These are phyloP conservation scores for Epichloe brachyelytri DNA, from an alignment of 2,329 filamentous ascomycete genomes.

Conservation along the genomic window DNA sequence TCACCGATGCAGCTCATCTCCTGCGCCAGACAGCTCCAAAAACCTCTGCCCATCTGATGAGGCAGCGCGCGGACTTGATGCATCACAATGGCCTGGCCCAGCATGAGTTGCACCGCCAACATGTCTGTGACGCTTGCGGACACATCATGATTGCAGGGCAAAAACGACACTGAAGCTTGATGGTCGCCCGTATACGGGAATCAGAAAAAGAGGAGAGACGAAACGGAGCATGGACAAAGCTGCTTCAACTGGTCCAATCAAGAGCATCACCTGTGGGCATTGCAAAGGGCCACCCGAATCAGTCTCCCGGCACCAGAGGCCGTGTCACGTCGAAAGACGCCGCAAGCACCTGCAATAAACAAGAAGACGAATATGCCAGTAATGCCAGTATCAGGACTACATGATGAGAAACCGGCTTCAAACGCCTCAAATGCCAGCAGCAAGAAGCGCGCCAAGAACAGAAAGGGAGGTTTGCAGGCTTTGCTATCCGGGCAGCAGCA, in stretches of 20 bases:
- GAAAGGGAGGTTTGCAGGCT: slow-evolving; percentile 54
- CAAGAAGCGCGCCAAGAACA: slow-evolving; percentile 51
- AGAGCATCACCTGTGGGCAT: slow-evolving; percentile 27
- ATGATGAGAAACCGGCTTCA: slow-evolving; percentile 18
- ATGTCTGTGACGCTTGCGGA: slow-evolving; percentile 47
- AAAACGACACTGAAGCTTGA: slow-evolving; percentile 27
- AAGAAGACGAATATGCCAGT: slow-evolving; percentile 3
- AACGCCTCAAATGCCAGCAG: slow-evolving; percentile 37
- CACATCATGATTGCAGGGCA: slow-evolving; percentile 44
- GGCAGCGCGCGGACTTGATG: slow-evolving; percentile 35
- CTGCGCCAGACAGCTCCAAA: slow-evolving; percentile 38
- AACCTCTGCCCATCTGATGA: slow-evolving; percentile 48
- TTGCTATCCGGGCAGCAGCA: slow-evolving; percentile 42
- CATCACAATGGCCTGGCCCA: slow-evolving; percentile 30
- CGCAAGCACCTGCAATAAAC: slow-evolving; percentile 8
- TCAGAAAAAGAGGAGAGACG: slow-evolving; percentile 1
- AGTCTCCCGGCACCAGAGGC: slow-evolving; percentile 25
- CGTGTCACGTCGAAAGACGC: slow-evolving; percentile 13
- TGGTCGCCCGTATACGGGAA: slow-evolving; percentile 1
- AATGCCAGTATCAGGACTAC: neutral
- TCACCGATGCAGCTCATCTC: slow-evolving; percentile 48
- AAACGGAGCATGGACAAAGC: neutral
- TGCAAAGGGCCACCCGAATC: slow-evolving; percentile 32
- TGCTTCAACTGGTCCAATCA: slow-evolving; percentile 7
- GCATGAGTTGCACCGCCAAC: slow-evolving; percentile 38